These are phyloP conservation scores for Beauveria sp. DNA, from an alignment of 2,329 filamentous ascomycete species.

Conservation along the genomic window DNA sequence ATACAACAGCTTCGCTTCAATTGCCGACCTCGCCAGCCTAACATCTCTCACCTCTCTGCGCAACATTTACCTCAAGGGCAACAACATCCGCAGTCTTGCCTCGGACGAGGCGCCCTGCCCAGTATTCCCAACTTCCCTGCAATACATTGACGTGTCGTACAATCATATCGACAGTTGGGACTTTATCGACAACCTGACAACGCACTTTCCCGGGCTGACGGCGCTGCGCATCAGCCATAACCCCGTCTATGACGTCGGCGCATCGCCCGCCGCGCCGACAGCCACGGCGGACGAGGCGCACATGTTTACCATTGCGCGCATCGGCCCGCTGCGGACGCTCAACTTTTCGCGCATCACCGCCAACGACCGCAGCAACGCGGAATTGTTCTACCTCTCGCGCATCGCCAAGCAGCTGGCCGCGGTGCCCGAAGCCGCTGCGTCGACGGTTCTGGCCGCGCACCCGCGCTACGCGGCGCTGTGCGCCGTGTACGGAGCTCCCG, in stretches of 20 bases:
- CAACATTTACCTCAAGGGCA: slow-evolving; percentile 67
- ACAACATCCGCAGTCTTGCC: slow-evolving; percentile 50
- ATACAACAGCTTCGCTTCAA: slow-evolving; percentile 57
- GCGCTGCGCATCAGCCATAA: slow-evolving; percentile 79
- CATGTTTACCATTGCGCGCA: slow-evolving; percentile 77
- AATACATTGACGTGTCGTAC: slow-evolving; percentile 66
- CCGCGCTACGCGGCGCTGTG: slow-evolving; percentile 69
- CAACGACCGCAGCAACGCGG: slow-evolving; percentile 76
- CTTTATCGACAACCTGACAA: slow-evolving; percentile 63
- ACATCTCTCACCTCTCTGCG: slow-evolving; percentile 42
- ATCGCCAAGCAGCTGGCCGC: slow-evolving; percentile 69
- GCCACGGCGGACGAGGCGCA: slow-evolving; percentile 69
- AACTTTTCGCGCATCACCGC: slow-evolving; percentile 66
- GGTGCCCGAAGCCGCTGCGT: slow-evolving; percentile 45
- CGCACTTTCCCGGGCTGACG: slow-evolving; percentile 63
- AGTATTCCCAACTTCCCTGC: slow-evolving; percentile 46
- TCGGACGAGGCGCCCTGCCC: slow-evolving; percentile 23
- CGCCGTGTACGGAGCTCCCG: slow-evolving; percentile 64
- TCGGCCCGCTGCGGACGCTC: slow-evolving; percentile 58
- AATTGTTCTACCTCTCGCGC: slow-evolving; percentile 84
- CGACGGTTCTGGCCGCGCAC: slow-evolving; percentile 53
- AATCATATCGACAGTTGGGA: slow-evolving; percentile 63
- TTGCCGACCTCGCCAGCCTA: slow-evolving; percentile 52
- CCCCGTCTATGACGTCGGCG: slow-evolving; percentile 61
- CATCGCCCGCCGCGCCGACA: slow-evolving; percentile 32